These are phyloP conservation scores for Wickerhamiella azymoides DNA, from an alignment of 805 yeast species.

Conservation along the genomic window DNA sequence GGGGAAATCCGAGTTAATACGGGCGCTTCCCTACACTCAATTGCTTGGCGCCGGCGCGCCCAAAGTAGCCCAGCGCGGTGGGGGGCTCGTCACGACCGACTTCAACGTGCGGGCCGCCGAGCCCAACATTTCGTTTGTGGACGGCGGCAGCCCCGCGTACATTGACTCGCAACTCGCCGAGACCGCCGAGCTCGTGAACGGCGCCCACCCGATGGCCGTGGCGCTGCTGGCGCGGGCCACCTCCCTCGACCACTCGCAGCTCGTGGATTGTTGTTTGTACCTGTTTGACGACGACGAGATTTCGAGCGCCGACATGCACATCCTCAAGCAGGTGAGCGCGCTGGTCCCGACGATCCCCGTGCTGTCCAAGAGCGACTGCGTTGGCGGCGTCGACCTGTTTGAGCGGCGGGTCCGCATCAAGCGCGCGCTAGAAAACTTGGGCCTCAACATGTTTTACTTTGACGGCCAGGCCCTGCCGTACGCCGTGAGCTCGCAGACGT, in stretches of 20 bases:
- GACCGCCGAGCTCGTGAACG: slow-evolving; percentile 13
- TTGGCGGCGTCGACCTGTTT: slow-evolving; percentile 7
- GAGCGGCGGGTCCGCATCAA: slow-evolving; percentile 2
- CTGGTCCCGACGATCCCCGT: slow-evolving; percentile 10
- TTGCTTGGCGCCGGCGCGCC: not conserved
- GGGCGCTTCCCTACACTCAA: not conserved
- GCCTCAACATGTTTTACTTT: slow-evolving; percentile 3
- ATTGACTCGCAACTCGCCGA: slow-evolving; percentile 8
- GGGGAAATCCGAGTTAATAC: slow-evolving; percentile 10
- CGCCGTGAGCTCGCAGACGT: not conserved
- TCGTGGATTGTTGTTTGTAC: slow-evolving; percentile 11
- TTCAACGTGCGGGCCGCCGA: not conserved
- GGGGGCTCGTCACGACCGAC: not conserved
- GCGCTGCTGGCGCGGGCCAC: slow-evolving; percentile 7
- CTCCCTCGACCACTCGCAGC: slow-evolving; percentile 11
- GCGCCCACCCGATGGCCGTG: slow-evolving; percentile 8
- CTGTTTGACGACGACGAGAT: not conserved
- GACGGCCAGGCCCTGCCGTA: slow-evolving; percentile 5
- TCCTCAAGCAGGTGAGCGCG: slow-evolving; percentile 4
- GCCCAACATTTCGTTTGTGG: slow-evolving; percentile 4
- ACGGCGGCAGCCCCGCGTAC: not conserved
- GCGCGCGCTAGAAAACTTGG: slow-evolving; percentile 2
- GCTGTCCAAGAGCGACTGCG: slow-evolving; percentile 6
- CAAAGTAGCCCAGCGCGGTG: not conserved
- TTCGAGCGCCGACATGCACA: slow-evolving; percentile 4